Percentiles rank a stretch among this genome's conserved stretches.
Evolutionary conservation across 805 yeast species (phyloP).

Genomic region (Suhomyces sp.): DNA sequence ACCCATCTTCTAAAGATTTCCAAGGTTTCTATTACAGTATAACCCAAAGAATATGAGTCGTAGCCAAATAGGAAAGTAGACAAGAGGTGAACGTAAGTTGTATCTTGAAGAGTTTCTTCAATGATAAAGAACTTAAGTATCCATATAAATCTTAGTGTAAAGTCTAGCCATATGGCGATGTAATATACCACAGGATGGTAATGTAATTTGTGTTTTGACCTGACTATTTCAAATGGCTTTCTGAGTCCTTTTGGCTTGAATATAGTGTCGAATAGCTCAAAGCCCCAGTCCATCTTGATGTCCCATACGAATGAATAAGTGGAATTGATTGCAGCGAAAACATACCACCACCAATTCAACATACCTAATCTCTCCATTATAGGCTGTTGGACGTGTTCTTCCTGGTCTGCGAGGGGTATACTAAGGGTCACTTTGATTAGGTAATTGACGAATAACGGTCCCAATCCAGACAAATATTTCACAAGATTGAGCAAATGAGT

Average conservation of each 20-base stretch:
- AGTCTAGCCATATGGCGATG: conserved; percentile 57
- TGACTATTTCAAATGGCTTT: background rate
- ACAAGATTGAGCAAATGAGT: conserved; percentile 66
- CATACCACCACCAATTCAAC: conserved; percentile 43
- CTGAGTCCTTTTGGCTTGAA: conserved; percentile 8
- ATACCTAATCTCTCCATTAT: conserved; percentile 15
- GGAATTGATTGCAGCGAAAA: conserved; percentile 57
- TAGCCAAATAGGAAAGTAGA: conserved; percentile 36
- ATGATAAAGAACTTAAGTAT: conserved; percentile 49
- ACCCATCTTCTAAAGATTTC: conserved; percentile 83
- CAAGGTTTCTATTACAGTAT: conserved; percentile 63
- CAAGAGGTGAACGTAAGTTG: conserved; percentile 12
- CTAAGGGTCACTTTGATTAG: conserved; percentile 17
- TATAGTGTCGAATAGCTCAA: conserved; percentile 47
- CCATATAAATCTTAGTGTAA: conserved; percentile 75
- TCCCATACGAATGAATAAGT: conserved; percentile 88
- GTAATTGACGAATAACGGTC: conserved; percentile 32
- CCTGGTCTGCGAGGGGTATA: conserved; percentile 1
- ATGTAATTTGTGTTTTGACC: background rate
- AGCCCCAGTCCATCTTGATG: conserved; percentile 82
- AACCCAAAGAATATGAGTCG: conserved; percentile 49
- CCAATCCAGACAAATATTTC: conserved; percentile 66
- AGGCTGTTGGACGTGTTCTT: conserved; percentile 10
- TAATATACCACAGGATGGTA: conserved; percentile 41
- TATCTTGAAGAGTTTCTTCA: conserved; percentile 16